A percentile compares a stretch with the other conserved stretches of the same genome.
Evolutionary conservation across 352 stramenopile genomes (phyloP).

Genomic region (Pythium dissimile): DNA sequence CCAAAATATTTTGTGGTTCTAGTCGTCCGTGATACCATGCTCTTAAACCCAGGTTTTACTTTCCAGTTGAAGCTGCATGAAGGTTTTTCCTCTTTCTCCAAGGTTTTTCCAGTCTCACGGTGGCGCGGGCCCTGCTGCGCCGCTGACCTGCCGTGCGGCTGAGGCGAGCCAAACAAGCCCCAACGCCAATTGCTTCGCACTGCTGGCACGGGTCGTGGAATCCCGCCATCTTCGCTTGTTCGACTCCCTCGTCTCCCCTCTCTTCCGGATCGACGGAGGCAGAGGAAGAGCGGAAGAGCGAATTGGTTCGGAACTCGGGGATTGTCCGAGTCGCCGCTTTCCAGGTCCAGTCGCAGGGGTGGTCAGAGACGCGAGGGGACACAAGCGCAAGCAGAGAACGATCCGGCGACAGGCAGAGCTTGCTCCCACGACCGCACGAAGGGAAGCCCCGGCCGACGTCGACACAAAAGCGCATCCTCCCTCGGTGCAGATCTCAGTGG

Average conservation of each 20-base stretch:
- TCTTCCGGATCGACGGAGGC: no score
- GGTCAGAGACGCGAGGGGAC: conserved; percentile 28
- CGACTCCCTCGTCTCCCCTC: no score
- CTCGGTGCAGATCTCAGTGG: not conserved
- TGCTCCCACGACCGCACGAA: not conserved
- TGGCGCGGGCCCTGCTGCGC: not conserved
- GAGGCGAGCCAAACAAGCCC: not conserved
- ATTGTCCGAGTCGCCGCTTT: no score
- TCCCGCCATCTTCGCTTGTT: not conserved
- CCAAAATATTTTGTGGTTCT: no score
- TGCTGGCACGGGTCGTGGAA: no score
- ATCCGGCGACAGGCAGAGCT: conserved; percentile 6
- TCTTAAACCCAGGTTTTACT: conserved; percentile 4
- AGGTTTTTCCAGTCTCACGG: conserved; percentile 23
- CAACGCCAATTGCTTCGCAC: no score
- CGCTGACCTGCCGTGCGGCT: not conserved
- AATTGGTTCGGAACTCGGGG: no score
- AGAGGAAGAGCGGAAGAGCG: no score
- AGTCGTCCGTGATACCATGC: no score
- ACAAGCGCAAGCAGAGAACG: conserved; percentile 24
- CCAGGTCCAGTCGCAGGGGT: conserved; percentile 8
- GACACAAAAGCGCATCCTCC: not conserved
- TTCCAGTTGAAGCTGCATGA: conserved; percentile 18
- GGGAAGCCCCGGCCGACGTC: not conserved
- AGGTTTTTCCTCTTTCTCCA: conserved; percentile 14